Evolutionary conservation across 352 stramenopile species (phyloP), one percentile per base, ranked within the genome.

Genomic region (Pythium scleroteichum): DNA sequence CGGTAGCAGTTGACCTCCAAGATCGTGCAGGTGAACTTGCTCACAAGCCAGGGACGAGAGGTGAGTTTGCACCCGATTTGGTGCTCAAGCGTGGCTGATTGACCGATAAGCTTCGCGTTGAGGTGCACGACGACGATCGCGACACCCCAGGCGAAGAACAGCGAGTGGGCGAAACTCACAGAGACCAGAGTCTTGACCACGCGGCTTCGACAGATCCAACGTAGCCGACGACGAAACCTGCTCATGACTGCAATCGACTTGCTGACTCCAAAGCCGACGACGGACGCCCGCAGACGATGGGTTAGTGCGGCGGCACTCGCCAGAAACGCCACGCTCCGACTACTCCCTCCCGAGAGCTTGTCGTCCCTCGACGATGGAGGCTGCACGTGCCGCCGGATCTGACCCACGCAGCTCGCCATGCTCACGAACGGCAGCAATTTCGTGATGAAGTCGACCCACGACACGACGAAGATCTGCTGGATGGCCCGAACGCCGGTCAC

Each of bases 1-100:
- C 56, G 57, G 33, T 67, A 42, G 48, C 64, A 71, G 52, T 71
- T 71, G 58, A 71, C 63, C 38, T 67, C 64, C 4, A 71, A 38
- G 1, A 72, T 44, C 12, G 59, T 64, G 44, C 64, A 72, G 2
- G 64, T 60, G n/a, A 62, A 58, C n/a, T 72, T 24, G 53, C 39
- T 4, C 0, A 58, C 44, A 16, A 72, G 47, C 64, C 64, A 72
- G 26, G 64, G 64, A 3, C 47, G 47, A 4, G 59, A 56, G 26
- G 23, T 56, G 6, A 59, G 50, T 59, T 72, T 72, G 59, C 64
- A 72, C 9, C 64, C 55, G 2, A 32, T 27, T 2, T 2, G 41
- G 5, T 10, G 12, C 12, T 7, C 12, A 1, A 29, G 23, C 2
- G 29, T 3, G 4, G 35, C 23, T 2, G 8, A 20, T 13, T 6